Evolutionary conservation across 2,329 filamentous ascomycete species (phyloP).

Genomic region (Epichloe sp.): DNA sequence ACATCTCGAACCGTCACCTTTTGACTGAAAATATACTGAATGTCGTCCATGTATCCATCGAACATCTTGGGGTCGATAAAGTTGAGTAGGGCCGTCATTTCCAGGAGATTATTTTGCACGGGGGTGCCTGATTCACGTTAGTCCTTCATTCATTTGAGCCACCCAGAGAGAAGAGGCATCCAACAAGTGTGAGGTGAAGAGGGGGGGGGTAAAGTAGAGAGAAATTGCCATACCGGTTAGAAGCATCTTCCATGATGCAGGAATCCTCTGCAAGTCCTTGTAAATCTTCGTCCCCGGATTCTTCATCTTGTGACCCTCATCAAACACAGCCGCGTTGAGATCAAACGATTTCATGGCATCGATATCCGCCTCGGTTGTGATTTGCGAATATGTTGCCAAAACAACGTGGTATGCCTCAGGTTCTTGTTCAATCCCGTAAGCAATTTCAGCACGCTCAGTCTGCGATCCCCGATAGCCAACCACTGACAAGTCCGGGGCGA

Average conservation of each 20-base stretch:
- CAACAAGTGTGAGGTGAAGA: too few species aligned
- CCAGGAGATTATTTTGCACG: constrained; percentile 85
- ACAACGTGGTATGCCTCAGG: constrained; percentile 51
- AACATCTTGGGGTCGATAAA: constrained; percentile 89
- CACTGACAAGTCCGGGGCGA: constrained; percentile 65
- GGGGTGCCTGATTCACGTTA: constrained; percentile 54
- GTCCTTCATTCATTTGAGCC: neutral
- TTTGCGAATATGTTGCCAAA: constrained; percentile 48
- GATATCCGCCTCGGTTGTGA: constrained; percentile 37
- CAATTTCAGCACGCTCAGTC: constrained; percentile 52
- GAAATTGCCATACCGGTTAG: constrained; percentile 31
- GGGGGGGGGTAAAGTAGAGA: neutral
- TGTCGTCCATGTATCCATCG: constrained; percentile 57
- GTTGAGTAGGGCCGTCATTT: constrained; percentile 79
- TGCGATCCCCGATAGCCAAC: constrained; percentile 58
- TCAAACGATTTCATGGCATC: constrained; percentile 34
- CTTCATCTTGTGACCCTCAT: constrained; percentile 89
- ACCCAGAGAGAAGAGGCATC: too few species aligned
- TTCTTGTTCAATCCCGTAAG: constrained; percentile 49
- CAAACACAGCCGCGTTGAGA: constrained; percentile 57
- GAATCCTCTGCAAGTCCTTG: constrained; percentile 62
- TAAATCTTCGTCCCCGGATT: constrained; percentile 77
- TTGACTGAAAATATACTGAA: constrained; percentile 82
- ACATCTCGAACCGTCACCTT: constrained; percentile 75
- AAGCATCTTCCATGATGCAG: constrained; percentile 70